Conservation (phyloP, 306 rosid genomes). For the Trifolium repens region DNA sequence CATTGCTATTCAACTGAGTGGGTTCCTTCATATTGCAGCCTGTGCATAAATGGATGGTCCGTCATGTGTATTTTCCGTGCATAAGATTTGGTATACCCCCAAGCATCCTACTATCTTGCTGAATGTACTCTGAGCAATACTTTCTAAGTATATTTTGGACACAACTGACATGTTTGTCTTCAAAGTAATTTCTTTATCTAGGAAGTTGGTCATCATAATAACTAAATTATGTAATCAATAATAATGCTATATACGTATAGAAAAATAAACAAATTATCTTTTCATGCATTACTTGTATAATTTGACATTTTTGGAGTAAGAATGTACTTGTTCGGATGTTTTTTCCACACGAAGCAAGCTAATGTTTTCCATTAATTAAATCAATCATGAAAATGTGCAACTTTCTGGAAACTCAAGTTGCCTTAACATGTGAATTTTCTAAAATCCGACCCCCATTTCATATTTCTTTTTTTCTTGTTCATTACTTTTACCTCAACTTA, state of each 20-base stretch:
- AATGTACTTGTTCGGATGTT: background rate
- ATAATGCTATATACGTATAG: background rate
- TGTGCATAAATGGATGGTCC: constrained; percentile 98
- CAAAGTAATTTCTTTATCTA: constrained; percentile 23
- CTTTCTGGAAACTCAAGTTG: constrained; percentile 23
- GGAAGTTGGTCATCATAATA: constrained; percentile 18
- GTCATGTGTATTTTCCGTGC: constrained; percentile 93
- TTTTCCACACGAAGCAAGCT: constrained; percentile 3
- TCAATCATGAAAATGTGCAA: background rate
- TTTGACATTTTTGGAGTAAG: constrained; percentile 24
- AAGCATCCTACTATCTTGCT: constrained; percentile 8
- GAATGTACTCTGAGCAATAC: constrained; percentile 22
- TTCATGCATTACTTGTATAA: constrained; percentile 20
- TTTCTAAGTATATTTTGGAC: constrained; percentile 25
- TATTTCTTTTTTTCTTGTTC: background rate
- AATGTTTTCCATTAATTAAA: background rate
- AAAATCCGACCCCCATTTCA: constrained; percentile 4
- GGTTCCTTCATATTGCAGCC: constrained; percentile 64
- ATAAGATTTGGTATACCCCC: constrained; percentile 65
- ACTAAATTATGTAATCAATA: background rate
- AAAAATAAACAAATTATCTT: background rate
- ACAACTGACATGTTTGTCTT: constrained; percentile 23
- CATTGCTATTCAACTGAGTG: constrained; percentile 37
- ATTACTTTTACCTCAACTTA: constrained; percentile 7
- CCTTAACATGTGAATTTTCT: constrained; percentile 9